phyloP scores from a whole-genome alignment of 345 rosid species.

The Salix udensis region DNA sequence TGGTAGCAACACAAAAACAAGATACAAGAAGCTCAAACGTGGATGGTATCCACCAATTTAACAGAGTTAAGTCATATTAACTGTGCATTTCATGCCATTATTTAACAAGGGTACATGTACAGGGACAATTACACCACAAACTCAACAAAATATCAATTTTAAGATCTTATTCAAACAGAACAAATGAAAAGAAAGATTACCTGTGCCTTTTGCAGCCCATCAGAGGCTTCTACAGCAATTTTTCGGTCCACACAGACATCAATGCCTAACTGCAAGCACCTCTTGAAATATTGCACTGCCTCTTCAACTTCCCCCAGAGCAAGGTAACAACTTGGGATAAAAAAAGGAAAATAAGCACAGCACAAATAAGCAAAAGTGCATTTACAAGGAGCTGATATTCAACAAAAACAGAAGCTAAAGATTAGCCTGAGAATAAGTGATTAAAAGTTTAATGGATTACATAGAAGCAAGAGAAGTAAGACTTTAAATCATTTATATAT shows the following conservation, averaged over 20 bases:
- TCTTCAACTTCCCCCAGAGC: constrained; percentile 89
- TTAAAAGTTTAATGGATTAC: neutral
- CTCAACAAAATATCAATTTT: neutral
- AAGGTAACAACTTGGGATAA: constrained; percentile 69
- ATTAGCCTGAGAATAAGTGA: neutral
- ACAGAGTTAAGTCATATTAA: neutral
- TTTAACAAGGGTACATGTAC: neutral
- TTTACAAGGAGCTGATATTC: neutral
- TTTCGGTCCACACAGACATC: constrained; percentile 79
- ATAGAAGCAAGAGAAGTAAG: neutral
- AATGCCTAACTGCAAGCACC: constrained; percentile 71
- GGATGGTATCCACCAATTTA: neutral
- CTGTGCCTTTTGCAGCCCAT: constrained; percentile 85
- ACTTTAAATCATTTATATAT: neutral
- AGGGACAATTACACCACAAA: neutral
- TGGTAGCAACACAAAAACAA: neutral
- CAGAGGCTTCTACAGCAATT: constrained; percentile 82
- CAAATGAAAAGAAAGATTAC: constrained; percentile 27
- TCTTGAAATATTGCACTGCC: constrained; percentile 63
- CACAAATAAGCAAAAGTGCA: neutral
- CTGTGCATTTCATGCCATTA: neutral
- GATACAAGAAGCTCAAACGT: neutral
- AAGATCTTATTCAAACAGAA: neutral
- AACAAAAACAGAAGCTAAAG: neutral
- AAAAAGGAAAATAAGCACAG: constrained; percentile 17